Base-by-base conservation (phyloP, 805 yeast species). In the Myxozyma sirexii region DNA sequence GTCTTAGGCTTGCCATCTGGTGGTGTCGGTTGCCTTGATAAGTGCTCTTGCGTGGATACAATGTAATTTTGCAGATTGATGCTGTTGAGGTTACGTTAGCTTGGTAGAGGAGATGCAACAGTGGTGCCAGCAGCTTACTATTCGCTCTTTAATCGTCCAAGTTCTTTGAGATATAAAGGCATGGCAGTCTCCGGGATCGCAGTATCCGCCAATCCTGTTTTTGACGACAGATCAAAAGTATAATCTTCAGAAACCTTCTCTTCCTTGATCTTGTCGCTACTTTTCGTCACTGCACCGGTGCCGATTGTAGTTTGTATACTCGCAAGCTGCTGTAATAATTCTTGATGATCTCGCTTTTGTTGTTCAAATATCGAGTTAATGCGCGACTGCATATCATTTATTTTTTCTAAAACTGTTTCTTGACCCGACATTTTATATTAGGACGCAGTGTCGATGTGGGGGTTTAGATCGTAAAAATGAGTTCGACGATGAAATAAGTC, bases 71-170 rank as follows among this genome's bases (percentile, higher is more conserved):
- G 44, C 1, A 56, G 54, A 12, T 41, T 55, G 45, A 41, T 48
- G 27, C 59, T 56, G 39, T 55, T 50, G 1, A 8, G 7, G 12
- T 27, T 10, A 31, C 6, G 29, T 55, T 47, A 55, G 54, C n/a
- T 35, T 24, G 13, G 21, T 12, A 31, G 49, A 15, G 29, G n/a
- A 8, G 26, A 26, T 33, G 46, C 21, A 24, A 38, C 21, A 48
- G 27, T 6, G 23, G 10, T 29, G 10, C 10, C 10, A 29, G 10
- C 10, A 29, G 27, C 57, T 3, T 42, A 59, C 51, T 59, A 56
- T 47, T 61, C 65, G 23, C 50, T 39, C 10, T 49, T 19, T 15
- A 48, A 10, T 17, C 52, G 48, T 23, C 42, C 29, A n/a, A 58
- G 43, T 21, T 54, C 58, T 17, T 21, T 21, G 27, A 24, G 3